Conservation (phyloP, 2,329 filamentous ascomycete species). For the Dryadomyces quercus-mongolicae region DNA sequence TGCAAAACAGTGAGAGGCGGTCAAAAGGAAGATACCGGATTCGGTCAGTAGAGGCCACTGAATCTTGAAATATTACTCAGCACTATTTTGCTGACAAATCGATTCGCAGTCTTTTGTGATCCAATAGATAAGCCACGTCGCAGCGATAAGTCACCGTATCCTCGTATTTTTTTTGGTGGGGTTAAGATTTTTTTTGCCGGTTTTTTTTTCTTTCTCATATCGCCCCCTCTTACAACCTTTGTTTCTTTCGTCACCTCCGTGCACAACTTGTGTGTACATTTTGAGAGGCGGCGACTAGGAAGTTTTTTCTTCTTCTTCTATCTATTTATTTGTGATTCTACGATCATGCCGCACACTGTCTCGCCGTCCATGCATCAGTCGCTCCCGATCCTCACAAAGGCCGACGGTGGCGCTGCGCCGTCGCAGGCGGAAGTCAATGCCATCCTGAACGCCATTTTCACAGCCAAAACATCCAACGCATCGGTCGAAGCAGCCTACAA, state of each 20-base stretch:
- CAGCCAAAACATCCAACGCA: conserved; percentile 52
- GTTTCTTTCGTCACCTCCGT: neutral
- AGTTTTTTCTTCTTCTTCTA: neutral
- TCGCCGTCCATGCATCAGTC: conserved; percentile 11
- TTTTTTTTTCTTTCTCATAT: neutral
- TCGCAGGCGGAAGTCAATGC: conserved; percentile 53
- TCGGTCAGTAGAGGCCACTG: neutral
- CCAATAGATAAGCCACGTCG: neutral
- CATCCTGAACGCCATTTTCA: conserved; percentile 56
- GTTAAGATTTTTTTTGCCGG: neutral
- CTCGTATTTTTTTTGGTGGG: neutral
- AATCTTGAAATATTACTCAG: neutral
- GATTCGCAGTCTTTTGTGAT: neutral
- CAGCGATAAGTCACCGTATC: neutral
- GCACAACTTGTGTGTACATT: neutral
- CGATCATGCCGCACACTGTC: conserved; percentile 13
- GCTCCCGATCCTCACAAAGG: conserved; percentile 14
- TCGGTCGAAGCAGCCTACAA: conserved; percentile 54
- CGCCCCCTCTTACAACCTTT: neutral
- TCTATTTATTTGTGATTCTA: neutral
- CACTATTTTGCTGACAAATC: neutral
- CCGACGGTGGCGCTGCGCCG: conserved; percentile 24
- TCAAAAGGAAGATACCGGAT: too few relatives aligned
- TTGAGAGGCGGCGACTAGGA: neutral
- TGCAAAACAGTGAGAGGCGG: too few relatives aligned